Percentiles rank a stretch among this genome's conserved stretches.
phyloP scores from a whole-genome alignment of 129 eudicot species.

The Centella asiatica region DNA sequence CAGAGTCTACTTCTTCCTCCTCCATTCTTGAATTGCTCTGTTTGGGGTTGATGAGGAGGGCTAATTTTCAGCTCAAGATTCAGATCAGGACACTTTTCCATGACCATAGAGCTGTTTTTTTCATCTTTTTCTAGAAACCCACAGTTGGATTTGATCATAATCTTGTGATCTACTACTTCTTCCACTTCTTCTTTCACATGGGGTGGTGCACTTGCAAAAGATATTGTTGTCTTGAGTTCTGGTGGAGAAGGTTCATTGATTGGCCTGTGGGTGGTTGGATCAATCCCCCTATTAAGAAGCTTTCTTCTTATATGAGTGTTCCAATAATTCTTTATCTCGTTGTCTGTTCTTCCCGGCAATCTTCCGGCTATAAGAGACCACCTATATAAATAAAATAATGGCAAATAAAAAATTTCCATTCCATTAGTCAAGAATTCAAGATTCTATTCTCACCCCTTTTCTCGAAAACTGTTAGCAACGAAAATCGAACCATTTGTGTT shows the following conservation, averaged over 20 bases:
- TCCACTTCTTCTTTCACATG: constrained; percentile 28
- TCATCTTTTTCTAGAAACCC: constrained; percentile 10
- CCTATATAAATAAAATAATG: constrained; percentile 18
- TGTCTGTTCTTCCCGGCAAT: constrained; percentile 93
- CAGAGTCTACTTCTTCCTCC: constrained; percentile 40
- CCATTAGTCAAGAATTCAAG: background rate
- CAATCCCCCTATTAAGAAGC: constrained; percentile 75
- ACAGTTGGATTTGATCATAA: background rate
- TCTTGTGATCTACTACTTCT: constrained; percentile 11
- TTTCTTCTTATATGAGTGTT: constrained; percentile 89
- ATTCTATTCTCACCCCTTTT: background rate
- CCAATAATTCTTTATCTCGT: constrained; percentile 97
- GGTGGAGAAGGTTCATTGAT: constrained; percentile 33
- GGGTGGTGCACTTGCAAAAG: constrained; percentile 20
- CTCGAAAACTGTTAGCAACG: background rate
- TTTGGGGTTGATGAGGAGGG: constrained; percentile 48
- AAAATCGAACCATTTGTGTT: background rate
- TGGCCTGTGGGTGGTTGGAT: constrained; percentile 86
- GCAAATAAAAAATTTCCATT: background rate
- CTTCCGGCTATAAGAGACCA: constrained; percentile 99
- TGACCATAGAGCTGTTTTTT: constrained; percentile 9
- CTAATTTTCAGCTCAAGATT: constrained; percentile 77
- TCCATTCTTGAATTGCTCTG: constrained; percentile 40
- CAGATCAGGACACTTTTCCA: constrained; percentile 60
- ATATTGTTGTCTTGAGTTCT: constrained; percentile 22